Base-by-base conservation (phyloP, 2,329 filamentous ascomycete genomes). In the Ophiostoma australiae region DNA sequence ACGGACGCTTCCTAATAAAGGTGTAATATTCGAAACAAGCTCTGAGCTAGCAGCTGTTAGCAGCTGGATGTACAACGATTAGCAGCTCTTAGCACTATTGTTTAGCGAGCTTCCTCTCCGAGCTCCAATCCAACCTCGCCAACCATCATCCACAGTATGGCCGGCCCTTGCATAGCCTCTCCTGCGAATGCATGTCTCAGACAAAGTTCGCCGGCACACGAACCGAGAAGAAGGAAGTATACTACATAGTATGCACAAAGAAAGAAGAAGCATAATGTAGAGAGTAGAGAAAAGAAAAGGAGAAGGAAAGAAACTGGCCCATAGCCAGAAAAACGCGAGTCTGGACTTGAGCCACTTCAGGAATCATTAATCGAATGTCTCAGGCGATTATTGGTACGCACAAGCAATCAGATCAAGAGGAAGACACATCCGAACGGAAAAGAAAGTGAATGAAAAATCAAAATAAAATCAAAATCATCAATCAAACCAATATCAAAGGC, bases 121-220 rank as follows among this genome's bases (percentile, higher is more conserved):
- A 48, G 44, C 44, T 48, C 44, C 27, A 31, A 31, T 31, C 27
- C 27, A 31, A 31, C 27, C 27, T 48, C 17, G 1, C 52, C 52
- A 58, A 58, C 52, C 52, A 58, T 35, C 58, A 10, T 20, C 52
- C 23, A 58, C 33, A 8, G 48, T 55, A 27, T 58, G 10, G 52
- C 55, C 27, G 10, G n/a, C 55, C 27, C 23, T 61, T 61, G 27
- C 55, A 61, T 61, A 33, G 55, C 55, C 55, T 61, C 55, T 58
- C n/a, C 52, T 58, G 23, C 6, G 23, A 20, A 33, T 63, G 58
- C 58, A 33, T 63, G 58, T 63, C 58, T 63, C 58, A 63, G 58
- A 31, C 58, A 33, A 58, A 13, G 58, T 63, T 63, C 58, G 27
- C 27, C 23, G 52, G 58, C 58, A 33, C 58, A 63, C 58, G 27